Percentiles rank a stretch among this genome's conserved stretches.
Evolutionary conservation across 192 early-diverging fungal genomes (phyloP).

Genomic region (Linnemannia zychae): DNA sequence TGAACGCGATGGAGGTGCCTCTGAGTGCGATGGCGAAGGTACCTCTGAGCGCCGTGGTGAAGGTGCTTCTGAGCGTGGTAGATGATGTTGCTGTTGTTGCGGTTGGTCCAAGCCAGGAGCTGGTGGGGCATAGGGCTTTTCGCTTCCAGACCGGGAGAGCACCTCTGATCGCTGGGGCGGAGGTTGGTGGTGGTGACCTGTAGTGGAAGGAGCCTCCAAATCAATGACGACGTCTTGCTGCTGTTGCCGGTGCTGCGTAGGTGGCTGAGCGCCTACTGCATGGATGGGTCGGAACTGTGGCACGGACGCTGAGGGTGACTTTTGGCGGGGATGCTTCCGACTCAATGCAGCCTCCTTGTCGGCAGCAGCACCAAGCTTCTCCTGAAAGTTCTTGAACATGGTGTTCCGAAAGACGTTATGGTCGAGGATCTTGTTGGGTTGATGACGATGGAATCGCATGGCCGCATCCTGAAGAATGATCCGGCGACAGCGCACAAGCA

Average conservation of each 20-base stretch:
- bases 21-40: too few relatives aligned
- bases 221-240: background rate
- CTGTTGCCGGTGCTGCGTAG: background rate
- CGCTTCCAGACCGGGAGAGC: too few relatives aligned
- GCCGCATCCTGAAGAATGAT: background rate
- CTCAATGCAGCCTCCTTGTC: background rate
- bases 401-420: background rate
- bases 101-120: too few relatives aligned
- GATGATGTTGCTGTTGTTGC: too few relatives aligned
- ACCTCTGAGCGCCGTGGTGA: too few relatives aligned
- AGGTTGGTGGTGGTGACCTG: too few relatives aligned
- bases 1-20: background rate
- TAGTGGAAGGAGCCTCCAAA: background rate
- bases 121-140: too few relatives aligned
- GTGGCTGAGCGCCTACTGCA: background rate
- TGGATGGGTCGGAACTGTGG: background rate
- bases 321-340: background rate
- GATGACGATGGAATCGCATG: background rate
- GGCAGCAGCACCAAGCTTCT: background rate
- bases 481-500: background rate
- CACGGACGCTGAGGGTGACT: background rate
- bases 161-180: too few relatives aligned
- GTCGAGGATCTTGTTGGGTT: background rate
- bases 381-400: constrained; percentile 2
- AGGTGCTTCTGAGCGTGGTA: too few relatives aligned